These are phyloP conservation scores for Tylopilus felleus DNA, from an alignment of 768 basidiomycete genomes.

Conservation along the genomic window DNA sequence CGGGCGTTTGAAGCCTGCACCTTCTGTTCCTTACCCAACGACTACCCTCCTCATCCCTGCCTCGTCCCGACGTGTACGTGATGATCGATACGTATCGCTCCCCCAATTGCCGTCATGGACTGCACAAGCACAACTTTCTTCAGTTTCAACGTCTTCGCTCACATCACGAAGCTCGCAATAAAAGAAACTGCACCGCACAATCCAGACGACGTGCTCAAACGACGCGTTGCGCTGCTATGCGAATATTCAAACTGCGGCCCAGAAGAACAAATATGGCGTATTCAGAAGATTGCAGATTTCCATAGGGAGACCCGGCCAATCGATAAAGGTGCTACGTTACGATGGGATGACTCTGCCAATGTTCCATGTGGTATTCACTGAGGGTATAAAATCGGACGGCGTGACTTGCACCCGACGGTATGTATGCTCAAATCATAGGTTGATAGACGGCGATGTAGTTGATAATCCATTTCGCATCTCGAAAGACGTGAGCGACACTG, in stretches of 20 bases:
- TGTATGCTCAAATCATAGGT: neutral
- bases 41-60: no score
- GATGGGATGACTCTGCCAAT: neutral
- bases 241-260: no score
- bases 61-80: no score
- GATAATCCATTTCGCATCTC: constrained; percentile 55
- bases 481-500: constrained; percentile 1
- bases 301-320: neutral
- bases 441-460: constrained; percentile 54
- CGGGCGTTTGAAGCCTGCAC: no score
- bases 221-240: no score
- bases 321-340: neutral
- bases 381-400: neutral
- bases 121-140: no score
- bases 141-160: no score
- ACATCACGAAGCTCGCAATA: no score
- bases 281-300: neutral
- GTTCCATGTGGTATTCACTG: neutral
- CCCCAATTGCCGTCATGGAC: no score
- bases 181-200: neutral
- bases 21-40: no score
- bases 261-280: no score
- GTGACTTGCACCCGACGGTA: neutral
- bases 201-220: neutral
- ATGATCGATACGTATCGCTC: no score